These are phyloP conservation scores for Coniochaeta ligniaria DNA, from an alignment of 2,329 filamentous ascomycete genomes.

Conservation along the genomic window DNA sequence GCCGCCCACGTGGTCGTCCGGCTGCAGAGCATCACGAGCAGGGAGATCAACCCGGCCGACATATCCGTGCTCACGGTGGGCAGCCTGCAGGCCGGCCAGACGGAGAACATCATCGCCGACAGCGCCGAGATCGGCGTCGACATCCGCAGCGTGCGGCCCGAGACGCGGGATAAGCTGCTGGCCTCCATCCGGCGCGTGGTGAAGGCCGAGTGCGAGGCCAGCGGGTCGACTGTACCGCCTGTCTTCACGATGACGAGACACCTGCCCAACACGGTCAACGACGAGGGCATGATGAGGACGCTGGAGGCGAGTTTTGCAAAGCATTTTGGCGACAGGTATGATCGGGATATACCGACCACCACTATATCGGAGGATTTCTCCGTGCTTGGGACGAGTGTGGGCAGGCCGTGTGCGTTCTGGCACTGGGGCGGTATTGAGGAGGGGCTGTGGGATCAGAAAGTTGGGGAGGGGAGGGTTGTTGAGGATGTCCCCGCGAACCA, in stretches of 20 bases:
- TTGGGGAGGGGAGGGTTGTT: constrained; percentile 2
- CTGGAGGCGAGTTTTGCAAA: constrained; percentile 22
- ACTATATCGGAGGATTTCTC: constrained; percentile 2
- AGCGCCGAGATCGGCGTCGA: constrained; percentile 25
- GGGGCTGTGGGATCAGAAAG: constrained; percentile 1
- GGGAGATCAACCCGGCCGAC: constrained; percentile 25
- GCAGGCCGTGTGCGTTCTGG: constrained; percentile 5
- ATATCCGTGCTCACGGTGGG: constrained; percentile 35
- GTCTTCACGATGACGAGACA: constrained; percentile 29
- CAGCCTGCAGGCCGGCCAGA: constrained; percentile 31
- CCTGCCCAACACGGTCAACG: constrained; percentile 46
- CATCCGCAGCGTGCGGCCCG: constrained; percentile 25
- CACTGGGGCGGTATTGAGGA: constrained; percentile 3
- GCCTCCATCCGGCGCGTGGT: constrained; percentile 34
- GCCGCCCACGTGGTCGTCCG: constrained; percentile 30
- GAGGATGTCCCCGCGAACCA: constrained; percentile 11
- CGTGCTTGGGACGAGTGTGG: neutral
- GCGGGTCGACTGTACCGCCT: constrained; percentile 33
- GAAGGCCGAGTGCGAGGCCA: constrained; percentile 44
- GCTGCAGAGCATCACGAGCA: constrained; percentile 22
- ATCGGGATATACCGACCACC: neutral
- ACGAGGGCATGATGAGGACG: constrained; percentile 29
- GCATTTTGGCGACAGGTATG: neutral
- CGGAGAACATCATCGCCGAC: constrained; percentile 37
- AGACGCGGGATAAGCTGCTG: constrained; percentile 25